Percentiles rank a stretch among this genome's conserved stretches.
phyloP scores from a whole-genome alignment of 192 early-diverging fungal genomes.

The Coemansia sp. region DNA sequence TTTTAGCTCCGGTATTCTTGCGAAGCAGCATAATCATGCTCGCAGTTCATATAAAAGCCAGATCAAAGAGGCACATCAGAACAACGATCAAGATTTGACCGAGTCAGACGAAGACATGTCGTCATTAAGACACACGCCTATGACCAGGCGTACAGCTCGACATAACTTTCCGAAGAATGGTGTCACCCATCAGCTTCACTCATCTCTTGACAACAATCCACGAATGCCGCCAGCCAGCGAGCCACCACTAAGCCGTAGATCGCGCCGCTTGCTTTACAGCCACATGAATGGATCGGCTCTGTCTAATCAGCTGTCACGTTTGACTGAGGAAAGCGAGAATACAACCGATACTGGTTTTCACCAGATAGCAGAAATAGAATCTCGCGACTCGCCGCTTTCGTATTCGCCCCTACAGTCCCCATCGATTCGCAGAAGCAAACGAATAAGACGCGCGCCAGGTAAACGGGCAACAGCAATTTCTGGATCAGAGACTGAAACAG shows the following conservation, averaged over 20 bases:
- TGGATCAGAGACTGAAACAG: conserved; percentile 37
- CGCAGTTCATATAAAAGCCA: too few relatives aligned
- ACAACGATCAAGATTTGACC: too few relatives aligned
- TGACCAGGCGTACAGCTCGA: too few relatives aligned
- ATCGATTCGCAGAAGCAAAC: conserved; percentile 14
- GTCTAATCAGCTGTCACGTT: conserved; percentile 29
- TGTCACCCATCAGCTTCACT: neutral
- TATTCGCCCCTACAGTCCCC: conserved; percentile 14
- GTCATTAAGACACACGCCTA: too few relatives aligned
- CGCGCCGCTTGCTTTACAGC: conserved; percentile 13
- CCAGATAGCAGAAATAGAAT: too few relatives aligned
- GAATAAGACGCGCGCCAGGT: conserved; percentile 9
- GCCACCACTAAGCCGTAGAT: conserved; percentile 24
- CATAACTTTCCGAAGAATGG: too few relatives aligned
- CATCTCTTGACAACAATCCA: neutral
- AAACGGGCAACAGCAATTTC: conserved; percentile 2
- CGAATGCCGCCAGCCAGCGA: conserved; percentile 24
- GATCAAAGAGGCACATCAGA: too few relatives aligned
- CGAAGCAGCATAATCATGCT: too few relatives aligned
- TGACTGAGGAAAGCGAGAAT: conserved; percentile 34
- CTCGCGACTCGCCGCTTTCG: conserved; percentile 17
- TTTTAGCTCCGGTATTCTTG: too few relatives aligned
- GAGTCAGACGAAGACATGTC: too few relatives aligned
- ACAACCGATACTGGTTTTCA: neutral
- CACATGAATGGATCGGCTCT: conserved; percentile 18